Conservation (phyloP, 306 rosid species). For the Canavalia ensiformis region DNA sequence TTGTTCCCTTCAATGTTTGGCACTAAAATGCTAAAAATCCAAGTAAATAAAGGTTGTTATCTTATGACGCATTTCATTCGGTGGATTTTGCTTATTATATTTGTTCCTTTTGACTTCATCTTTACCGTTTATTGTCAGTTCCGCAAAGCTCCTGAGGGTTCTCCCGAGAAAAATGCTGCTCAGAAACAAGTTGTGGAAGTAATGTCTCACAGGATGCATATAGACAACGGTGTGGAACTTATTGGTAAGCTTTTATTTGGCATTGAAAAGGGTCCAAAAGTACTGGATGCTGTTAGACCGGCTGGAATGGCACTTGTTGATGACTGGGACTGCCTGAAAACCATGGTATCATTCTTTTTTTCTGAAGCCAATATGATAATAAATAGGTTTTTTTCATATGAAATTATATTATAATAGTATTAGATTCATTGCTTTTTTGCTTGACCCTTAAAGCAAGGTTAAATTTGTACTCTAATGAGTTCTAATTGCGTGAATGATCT, state of each 20-base stretch:
- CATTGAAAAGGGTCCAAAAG: constrained; percentile 74
- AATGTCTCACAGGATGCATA: constrained; percentile 87
- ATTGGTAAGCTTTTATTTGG: constrained; percentile 87
- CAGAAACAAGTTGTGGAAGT: constrained; percentile 87
- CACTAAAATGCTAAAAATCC: too few relatives aligned
- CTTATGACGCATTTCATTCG: not conserved
- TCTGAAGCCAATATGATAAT: too few relatives aligned
- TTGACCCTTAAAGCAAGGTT: not conserved
- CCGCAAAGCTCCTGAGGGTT: constrained; percentile 88
- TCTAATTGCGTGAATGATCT: not conserved
- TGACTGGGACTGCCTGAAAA: constrained; percentile 88
- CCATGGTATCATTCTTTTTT: constrained; percentile 57
- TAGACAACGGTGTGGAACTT: constrained; percentile 79
- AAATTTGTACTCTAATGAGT: constrained; percentile 3
- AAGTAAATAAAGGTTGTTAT: not conserved
- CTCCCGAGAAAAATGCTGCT: constrained; percentile 74
- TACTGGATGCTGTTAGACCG: constrained; percentile 65
- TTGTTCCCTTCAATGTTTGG: too few relatives aligned
- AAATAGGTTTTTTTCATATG: too few relatives aligned
- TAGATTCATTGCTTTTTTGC: too few relatives aligned
- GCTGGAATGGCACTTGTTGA: constrained; percentile 83
- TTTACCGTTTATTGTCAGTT: constrained; percentile 59
- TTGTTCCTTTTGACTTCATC: constrained; percentile 6
- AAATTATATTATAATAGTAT: too few relatives aligned
- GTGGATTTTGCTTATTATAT: constrained; percentile 1